These are phyloP conservation scores for Funneliformis geosporum DNA, from an alignment of 192 early-diverging fungal species.

Conservation along the genomic window DNA sequence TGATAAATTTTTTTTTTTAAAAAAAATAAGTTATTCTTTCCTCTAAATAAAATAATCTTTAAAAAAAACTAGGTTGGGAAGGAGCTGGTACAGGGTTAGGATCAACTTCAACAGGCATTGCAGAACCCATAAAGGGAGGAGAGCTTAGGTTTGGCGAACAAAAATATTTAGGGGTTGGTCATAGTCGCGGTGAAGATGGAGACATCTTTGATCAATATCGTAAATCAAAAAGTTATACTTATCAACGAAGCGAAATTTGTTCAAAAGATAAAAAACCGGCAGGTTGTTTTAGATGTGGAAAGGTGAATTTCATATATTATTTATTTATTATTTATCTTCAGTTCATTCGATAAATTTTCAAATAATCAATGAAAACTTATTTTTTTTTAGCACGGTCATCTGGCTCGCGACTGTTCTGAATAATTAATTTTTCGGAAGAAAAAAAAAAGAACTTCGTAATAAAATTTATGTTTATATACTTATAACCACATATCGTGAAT, in stretches of 20 bases:
- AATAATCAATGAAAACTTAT: not conserved
- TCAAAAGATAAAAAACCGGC: slow-evolving; percentile 33
- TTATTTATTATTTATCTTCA: not conserved
- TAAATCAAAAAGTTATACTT: slow-evolving; percentile 33
- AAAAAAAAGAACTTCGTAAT: not conserved
- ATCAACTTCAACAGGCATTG: slow-evolving; percentile 24
- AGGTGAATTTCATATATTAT: slow-evolving; percentile 6
- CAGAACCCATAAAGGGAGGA: slow-evolving; percentile 29
- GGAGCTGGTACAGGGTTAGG: slow-evolving; percentile 29
- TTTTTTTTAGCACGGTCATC: not conserved
- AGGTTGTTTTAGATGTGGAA: slow-evolving; percentile 32
- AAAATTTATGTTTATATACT: not conserved
- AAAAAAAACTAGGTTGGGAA: slow-evolving; percentile 23
- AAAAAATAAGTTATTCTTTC: not conserved
- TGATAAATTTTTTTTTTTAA: too few relatives aligned
- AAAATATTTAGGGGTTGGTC: slow-evolving; percentile 33
- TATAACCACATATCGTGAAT: not conserved
- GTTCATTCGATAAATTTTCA: too few relatives aligned
- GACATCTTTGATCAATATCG: slow-evolving; percentile 36
- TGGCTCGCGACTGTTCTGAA: not conserved
- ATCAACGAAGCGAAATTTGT: slow-evolving; percentile 26
- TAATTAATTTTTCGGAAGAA: not conserved
- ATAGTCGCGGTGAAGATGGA: slow-evolving; percentile 15
- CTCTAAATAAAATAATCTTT: not conserved
- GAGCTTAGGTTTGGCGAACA: slow-evolving; percentile 28